phyloP scores from a whole-genome alignment of 108 stramenopile species.

The Skeletonema menzelii region DNA sequence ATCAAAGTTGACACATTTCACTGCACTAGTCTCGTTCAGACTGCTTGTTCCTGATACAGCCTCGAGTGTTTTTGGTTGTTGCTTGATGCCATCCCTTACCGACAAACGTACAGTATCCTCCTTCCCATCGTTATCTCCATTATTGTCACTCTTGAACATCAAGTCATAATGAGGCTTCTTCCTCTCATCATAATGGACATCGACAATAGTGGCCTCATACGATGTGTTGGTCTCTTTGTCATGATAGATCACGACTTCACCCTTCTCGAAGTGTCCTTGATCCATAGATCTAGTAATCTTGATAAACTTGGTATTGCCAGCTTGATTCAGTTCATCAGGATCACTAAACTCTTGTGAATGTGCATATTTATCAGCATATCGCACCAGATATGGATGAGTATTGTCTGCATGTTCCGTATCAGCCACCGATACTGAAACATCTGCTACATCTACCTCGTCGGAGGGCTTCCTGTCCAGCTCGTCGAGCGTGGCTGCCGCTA shows the following conservation, averaged over 20 bases:
- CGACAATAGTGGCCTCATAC: slow-evolving; percentile 10
- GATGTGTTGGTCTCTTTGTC: background rate
- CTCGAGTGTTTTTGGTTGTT: slow-evolving; percentile 1
- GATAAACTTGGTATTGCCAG: background rate
- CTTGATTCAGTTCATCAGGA: background rate
- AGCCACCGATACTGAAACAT: slow-evolving; percentile 3
- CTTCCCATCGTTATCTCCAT: background rate
- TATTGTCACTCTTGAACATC: slow-evolving; percentile 1
- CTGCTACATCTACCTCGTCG: background rate
- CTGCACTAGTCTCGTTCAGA: slow-evolving; percentile 1
- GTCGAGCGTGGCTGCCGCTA: slow-evolving; percentile 17
- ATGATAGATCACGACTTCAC: slow-evolving; percentile 21
- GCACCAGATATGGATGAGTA: slow-evolving; percentile 29
- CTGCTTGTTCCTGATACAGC: background rate
- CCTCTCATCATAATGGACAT: slow-evolving; percentile 10
- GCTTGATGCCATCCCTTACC: background rate
- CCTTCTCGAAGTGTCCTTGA: slow-evolving; percentile 19
- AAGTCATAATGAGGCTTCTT: slow-evolving; percentile 20
- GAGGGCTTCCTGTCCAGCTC: background rate
- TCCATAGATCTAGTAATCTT: background rate
- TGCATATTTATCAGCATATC: slow-evolving; percentile 35
- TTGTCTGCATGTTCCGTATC: slow-evolving; percentile 26
- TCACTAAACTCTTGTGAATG: slow-evolving; percentile 5
- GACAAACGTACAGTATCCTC: slow-evolving; percentile 3
- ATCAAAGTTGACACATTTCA: slow-evolving; percentile 27